phyloP scores from a whole-genome alignment of 805 yeast species.

The Diddensiella santjacobensis region DNA sequence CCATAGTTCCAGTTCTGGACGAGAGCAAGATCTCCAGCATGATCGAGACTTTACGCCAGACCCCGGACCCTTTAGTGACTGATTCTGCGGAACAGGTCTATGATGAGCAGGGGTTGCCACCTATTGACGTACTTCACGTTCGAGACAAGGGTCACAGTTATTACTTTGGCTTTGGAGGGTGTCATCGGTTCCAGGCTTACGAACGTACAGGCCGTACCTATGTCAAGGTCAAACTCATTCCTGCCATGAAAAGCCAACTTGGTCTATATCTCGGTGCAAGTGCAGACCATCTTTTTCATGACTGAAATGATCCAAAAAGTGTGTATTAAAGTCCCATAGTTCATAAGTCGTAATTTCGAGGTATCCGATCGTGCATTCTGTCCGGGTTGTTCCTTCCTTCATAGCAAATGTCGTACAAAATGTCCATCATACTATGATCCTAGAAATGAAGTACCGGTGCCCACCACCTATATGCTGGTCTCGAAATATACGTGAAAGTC shows the following conservation, averaged over 20 bases:
- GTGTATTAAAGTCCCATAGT: neutral
- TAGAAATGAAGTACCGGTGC: too few relatives aligned
- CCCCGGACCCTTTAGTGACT: neutral
- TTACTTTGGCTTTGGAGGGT: slow-evolving; percentile 83
- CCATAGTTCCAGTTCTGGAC: slow-evolving; percentile 83
- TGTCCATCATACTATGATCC: too few relatives aligned
- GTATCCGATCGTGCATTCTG: too few relatives aligned
- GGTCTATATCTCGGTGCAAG: slow-evolving; percentile 32
- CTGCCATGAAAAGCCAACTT: slow-evolving; percentile 68
- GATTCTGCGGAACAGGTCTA: neutral
- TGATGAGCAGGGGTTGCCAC: slow-evolving; percentile 65
- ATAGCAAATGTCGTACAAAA: too few relatives aligned
- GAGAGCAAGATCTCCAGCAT: slow-evolving; percentile 69
- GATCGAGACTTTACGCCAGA: slow-evolving; percentile 44
- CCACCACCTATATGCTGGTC: too few relatives aligned
- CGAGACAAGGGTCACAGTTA: slow-evolving; percentile 56
- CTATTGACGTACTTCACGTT: slow-evolving; percentile 72
- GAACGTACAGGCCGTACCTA: slow-evolving; percentile 47
- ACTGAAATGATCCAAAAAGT: neutral
- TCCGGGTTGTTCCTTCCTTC: too few relatives aligned
- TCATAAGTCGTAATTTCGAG: too few relatives aligned
- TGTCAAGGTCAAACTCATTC: slow-evolving; percentile 69
- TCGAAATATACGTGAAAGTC: too few relatives aligned
- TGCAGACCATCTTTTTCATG: neutral
- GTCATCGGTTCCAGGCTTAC: slow-evolving; percentile 86